Evolutionary conservation across 1,139 yeast species (phyloP), one percentile per base, ranked within the genome.

Genomic region (Kodamaea sp.): DNA sequence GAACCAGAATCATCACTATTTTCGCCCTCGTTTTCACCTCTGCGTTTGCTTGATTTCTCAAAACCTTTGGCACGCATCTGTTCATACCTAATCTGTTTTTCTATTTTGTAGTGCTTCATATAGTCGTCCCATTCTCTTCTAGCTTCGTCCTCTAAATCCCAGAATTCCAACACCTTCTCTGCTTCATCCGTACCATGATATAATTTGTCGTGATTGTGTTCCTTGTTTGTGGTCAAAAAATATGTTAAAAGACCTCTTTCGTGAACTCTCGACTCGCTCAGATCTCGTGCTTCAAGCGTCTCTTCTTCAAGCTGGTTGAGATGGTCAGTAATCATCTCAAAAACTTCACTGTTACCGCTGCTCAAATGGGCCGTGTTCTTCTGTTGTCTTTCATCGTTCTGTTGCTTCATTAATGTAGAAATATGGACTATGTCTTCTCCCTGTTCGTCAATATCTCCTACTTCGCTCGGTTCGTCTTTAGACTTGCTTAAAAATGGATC

Each of bases 171-270:
- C 14, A 47, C 48, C 19, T 39, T 39, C 22, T 34, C 26, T 1
- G 43, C 51, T 24, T 48, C 50, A 7, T 33, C 34, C 5, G 24
- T 34, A n/a, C n/a, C n/a, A 12, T 22, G 24, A 24, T 46, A 47
- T 13, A 44, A 24, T 8, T 25, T 23, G 15, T 29, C 28, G 9
- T 39, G 31, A 8, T 36, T 21, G 18, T 36, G 29, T 7, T 38
- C 33, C n/a, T n/a, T n/a, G n/a, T n/a, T n/a, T n/a, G n/a, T n/a
- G 10, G 35, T 38, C 41, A 37, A 24, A 9, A 50, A 32, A 31
- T 26, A 28, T 1, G 47, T 41, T 25, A 39, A 38, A 22, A 54
- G 35, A 6, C 52, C 55, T 15, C 52, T 56, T 32, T 61, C 63
- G 28, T 60, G 44, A 21, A 47, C 43, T 16, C 43, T 40, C 24